phyloP scores from a whole-genome alignment of 495 filamentous ascomycete genomes.

The Hypoxylon subgilvum region DNA sequence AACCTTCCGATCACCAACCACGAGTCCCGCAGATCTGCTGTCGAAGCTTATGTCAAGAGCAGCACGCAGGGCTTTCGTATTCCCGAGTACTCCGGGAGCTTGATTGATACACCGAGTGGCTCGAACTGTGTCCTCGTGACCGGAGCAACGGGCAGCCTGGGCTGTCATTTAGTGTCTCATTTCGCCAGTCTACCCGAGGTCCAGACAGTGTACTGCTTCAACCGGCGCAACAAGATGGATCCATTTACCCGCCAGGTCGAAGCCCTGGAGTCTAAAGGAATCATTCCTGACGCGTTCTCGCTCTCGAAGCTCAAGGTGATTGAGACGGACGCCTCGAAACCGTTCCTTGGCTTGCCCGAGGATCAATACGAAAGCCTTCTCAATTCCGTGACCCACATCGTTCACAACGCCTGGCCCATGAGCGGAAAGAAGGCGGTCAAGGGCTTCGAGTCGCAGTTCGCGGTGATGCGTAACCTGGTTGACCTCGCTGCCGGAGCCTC shows the following conservation, averaged over 20 bases:
- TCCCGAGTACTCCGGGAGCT: not conserved
- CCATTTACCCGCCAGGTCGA: conserved; percentile 41
- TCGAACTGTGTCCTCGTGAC: conserved; percentile 51
- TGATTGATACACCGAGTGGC: not conserved
- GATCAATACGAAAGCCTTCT: conserved; percentile 47
- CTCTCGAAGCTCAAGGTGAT: conserved; percentile 47
- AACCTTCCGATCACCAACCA: not conserved
- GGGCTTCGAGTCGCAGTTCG: conserved; percentile 58
- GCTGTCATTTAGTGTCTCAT: conserved; percentile 48
- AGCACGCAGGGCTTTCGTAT: not conserved
- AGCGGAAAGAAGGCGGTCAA: conserved; percentile 50
- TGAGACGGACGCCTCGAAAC: conserved; percentile 50
- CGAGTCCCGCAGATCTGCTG: not conserved
- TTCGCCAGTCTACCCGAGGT: conserved; percentile 44
- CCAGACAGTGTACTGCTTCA: conserved; percentile 50
- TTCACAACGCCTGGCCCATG: conserved; percentile 68
- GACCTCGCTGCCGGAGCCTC: conserved; percentile 51
- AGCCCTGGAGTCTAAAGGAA: conserved; percentile 40
- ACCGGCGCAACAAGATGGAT: conserved; percentile 39
- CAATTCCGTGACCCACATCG: conserved; percentile 57
- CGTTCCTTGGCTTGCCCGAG: conserved; percentile 52
- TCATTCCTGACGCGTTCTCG: conserved; percentile 33
- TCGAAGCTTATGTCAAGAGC: not conserved
- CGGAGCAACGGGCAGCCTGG: conserved; percentile 53
- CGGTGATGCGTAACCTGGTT: conserved; percentile 53